Evolutionary conservation across 352 stramenopile genomes (phyloP).

Genomic region (Pythium vanterpoolii): DNA sequence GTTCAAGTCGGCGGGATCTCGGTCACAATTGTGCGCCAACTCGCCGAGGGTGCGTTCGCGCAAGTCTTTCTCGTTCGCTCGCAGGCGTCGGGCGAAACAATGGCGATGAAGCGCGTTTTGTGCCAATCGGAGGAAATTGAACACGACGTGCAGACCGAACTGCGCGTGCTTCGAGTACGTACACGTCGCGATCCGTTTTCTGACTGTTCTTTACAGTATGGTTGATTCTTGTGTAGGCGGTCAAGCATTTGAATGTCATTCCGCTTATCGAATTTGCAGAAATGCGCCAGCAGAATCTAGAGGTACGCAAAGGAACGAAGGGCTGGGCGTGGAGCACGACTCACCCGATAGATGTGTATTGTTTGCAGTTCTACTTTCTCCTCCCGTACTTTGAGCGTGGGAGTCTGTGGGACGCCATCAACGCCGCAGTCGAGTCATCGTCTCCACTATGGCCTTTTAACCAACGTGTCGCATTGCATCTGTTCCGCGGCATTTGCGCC

Average conservation of each 20-base stretch:
- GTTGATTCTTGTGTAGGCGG: conserved; percentile 34
- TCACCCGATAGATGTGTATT: not conserved
- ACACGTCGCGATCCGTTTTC: not conserved
- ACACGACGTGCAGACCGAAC: conserved; percentile 70
- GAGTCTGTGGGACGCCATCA: conserved; percentile 77
- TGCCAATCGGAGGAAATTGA: conserved; percentile 82
- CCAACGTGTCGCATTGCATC: conserved; percentile 71
- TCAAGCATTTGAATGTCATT: conserved; percentile 82
- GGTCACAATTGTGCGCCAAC: conserved; percentile 61
- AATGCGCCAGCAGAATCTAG: conserved; percentile 54
- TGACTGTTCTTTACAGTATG: no score
- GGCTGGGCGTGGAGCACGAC: no score
- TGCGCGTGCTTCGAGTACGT: conserved; percentile 69
- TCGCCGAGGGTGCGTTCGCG: conserved; percentile 74
- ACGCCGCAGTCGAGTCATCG: conserved; percentile 54
- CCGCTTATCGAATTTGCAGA: conserved; percentile 79
- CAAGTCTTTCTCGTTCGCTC: conserved; percentile 82
- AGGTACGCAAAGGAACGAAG: conserved; percentile 38
- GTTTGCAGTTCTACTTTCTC: conserved; percentile 73
- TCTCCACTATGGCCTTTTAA: conserved; percentile 82
- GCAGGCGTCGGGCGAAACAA: conserved; percentile 59
- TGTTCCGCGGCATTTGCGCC: conserved; percentile 83
- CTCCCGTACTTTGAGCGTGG: conserved; percentile 84
- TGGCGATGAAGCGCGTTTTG: conserved; percentile 81
- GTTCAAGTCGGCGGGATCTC: conserved; percentile 69